Base-by-base conservation (phyloP, 1,139 yeast genomes). In the Starmera stellimalicola region DNA sequence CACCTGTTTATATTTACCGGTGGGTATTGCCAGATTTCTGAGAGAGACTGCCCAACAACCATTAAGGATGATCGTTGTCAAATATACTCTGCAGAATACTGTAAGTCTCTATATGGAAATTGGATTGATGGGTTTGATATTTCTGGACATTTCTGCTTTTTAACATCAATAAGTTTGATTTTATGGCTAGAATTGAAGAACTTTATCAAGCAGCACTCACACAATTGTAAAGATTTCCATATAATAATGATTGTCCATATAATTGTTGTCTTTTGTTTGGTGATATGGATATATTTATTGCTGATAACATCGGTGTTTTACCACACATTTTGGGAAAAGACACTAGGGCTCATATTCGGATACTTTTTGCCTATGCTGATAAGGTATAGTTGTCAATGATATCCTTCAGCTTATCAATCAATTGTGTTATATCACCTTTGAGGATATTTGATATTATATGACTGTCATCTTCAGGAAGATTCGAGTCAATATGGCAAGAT, bases 121-220 rank as follows among this genome's bases (percentile, higher is more conserved):
- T 77, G 83, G 80, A 51, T 50, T 6, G 68, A 72, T 26, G 80
- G 79, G 4, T 73, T 73, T 41, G 84, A 77, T 48, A 53, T 70
- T 1, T 75, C 83, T 18, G 84, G 87, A 1, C 87, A 78, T 50
- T 69, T 67, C 38, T 70, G 72, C 44, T 63, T 76, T 31, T 44
- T 76, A 4, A 53, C 66, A 2, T 67, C 73, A n/a, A 56, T 70
- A 29, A 65, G 75, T 36, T 45, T 70, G 38, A 52, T 71, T 7
- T 37, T 69, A 3, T 55, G 69, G 60, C 48, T 57, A 29, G 71
- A 64, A 37, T 34, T 63, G 28, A 23, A 18, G 12, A 16, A 2
- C 6, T 26, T 26, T 12, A 14, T 16, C 7, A 6, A 7, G 7
- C 12, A 25, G 9, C 14, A 25, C 16, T 26, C 28, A 26, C 11